A percentile compares a stretch with the other conserved stretches of the same genome.
Conservation (phyloP, 2,329 filamentous ascomycete species). For the Chaetomium sp. region DNA sequence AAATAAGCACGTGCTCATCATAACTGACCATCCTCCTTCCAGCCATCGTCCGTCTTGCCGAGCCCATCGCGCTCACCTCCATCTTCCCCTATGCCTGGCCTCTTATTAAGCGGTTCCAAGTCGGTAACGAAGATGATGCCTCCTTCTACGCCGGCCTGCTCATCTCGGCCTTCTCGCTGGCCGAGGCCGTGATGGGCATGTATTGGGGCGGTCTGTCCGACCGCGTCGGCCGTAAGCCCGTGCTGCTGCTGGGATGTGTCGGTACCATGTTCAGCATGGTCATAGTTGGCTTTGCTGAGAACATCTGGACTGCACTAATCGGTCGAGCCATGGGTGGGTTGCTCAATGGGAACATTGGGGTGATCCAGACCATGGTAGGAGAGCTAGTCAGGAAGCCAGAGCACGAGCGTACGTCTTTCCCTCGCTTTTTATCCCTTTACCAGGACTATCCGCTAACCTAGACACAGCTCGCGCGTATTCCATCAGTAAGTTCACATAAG, state of each 20-base stretch:
- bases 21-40: background rate
- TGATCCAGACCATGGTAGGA: constrained; percentile 88
- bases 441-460: constrained; percentile 14
- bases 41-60: constrained; percentile 89
- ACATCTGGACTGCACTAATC: constrained; percentile 74
- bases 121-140: constrained; percentile 66
- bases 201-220: constrained; percentile 84
- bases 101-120: constrained; percentile 68
- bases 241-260: constrained; percentile 71
- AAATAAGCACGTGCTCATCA: too few relatives aligned
- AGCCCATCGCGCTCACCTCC: constrained; percentile 87
- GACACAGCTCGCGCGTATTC: constrained; percentile 69
- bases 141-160: constrained; percentile 84
- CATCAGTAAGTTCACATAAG: constrained; percentile 42
- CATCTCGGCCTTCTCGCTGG: constrained; percentile 78
- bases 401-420: constrained; percentile 64
- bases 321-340: constrained; percentile 73
- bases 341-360: constrained; percentile 85
- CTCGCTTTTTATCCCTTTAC: background rate
- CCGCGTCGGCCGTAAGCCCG: constrained; percentile 74
- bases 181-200: constrained; percentile 78
- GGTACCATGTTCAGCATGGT: constrained; percentile 80
- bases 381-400: constrained; percentile 78
- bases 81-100: constrained; percentile 91
- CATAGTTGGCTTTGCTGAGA: constrained; percentile 73